A percentile compares a stretch with the other conserved stretches of the same genome.
Conservation (phyloP, 139 green algal species). For the Yamagishiella unicocca region DNA sequence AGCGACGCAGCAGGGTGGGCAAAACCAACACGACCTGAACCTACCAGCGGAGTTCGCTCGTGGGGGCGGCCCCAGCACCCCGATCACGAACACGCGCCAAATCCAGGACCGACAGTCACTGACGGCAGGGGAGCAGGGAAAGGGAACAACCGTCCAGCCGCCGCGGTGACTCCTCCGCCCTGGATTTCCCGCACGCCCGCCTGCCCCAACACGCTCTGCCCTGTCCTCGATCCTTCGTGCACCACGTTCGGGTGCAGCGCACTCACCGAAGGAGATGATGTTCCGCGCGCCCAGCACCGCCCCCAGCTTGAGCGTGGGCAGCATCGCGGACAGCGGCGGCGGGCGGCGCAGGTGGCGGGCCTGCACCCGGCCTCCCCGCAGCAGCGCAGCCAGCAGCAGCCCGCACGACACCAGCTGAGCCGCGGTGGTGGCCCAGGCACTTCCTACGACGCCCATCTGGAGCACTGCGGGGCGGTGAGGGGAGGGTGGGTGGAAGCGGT, state of each 20-base stretch:
- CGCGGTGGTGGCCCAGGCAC: slow-evolving; percentile 58
- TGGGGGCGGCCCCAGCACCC: too few relatives aligned
- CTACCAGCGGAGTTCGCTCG: too few relatives aligned
- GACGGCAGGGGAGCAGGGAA: too few relatives aligned
- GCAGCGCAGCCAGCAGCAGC: slow-evolving; percentile 15
- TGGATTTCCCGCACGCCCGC: background rate
- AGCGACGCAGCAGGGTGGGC: too few relatives aligned
- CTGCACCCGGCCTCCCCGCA: slow-evolving; percentile 3
- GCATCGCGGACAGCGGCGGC: slow-evolving; percentile 51
- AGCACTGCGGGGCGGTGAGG: slow-evolving; percentile 25
- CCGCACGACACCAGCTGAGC: slow-evolving; percentile 27
- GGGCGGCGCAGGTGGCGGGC: slow-evolving; percentile 55
- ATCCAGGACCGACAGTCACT: too few relatives aligned
- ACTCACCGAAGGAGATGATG: slow-evolving; percentile 69
- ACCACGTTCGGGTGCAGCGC: background rate
- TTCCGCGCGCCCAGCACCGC: slow-evolving; percentile 65
- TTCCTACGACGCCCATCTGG: slow-evolving; percentile 63
- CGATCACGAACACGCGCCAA: too few relatives aligned
- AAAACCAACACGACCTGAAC: too few relatives aligned
- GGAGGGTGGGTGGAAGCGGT: background rate
- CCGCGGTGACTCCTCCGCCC: too few relatives aligned
- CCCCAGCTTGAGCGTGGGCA: slow-evolving; percentile 60
- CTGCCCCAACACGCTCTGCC: background rate
- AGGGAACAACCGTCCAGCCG: too few relatives aligned
- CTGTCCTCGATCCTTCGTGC: background rate